A percentile compares a stretch with the other conserved stretches of the same genome.
Conservation (phyloP, 345 rosid species). For the Viola odorata region DNA sequence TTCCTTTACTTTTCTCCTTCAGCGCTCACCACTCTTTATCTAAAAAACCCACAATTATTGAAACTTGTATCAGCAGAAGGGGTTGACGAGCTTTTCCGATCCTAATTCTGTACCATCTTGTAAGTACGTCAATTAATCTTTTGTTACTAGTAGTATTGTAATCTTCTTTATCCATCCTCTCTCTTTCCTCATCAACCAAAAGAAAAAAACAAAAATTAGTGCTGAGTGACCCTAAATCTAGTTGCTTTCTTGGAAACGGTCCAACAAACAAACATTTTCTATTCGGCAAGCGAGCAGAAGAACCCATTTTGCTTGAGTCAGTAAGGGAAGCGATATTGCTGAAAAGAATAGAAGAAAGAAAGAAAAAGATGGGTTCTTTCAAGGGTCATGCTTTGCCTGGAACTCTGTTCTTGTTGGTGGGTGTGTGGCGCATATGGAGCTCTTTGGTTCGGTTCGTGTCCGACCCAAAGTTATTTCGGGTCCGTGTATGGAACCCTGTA, state of each 20-base stretch:
- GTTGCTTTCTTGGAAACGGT: too few relatives aligned
- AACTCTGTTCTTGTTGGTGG: conserved; percentile 65
- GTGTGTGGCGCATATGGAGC: conserved; percentile 87
- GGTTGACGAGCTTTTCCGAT: too few relatives aligned
- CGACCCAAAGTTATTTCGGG: conserved; percentile 61
- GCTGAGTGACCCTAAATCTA: too few relatives aligned
- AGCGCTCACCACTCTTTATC: too few relatives aligned
- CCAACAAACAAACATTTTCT: too few relatives aligned
- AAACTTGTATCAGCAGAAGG: too few relatives aligned
- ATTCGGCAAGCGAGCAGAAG: not conserved
- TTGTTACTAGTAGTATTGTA: too few relatives aligned
- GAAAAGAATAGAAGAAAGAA: too few relatives aligned
- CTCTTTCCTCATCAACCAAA: conserved; percentile 11
- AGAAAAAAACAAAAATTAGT: not conserved
- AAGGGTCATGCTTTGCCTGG: conserved; percentile 92
- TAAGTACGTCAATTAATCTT: too few relatives aligned
- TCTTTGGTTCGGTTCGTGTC: conserved; percentile 51
- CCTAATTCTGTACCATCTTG: too few relatives aligned
- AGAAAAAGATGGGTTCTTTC: conserved; percentile 77
- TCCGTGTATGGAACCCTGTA: conserved; percentile 81
- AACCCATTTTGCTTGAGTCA: conserved; percentile 7
- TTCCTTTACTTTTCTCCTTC: too few relatives aligned
- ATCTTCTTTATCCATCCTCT: not conserved
- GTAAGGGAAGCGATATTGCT: not conserved
- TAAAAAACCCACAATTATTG: too few relatives aligned